Percentiles rank a stretch among this genome's conserved stretches.
Conservation (phyloP, 768 basidiomycete genomes). For the Leccinum incarnatum region DNA sequence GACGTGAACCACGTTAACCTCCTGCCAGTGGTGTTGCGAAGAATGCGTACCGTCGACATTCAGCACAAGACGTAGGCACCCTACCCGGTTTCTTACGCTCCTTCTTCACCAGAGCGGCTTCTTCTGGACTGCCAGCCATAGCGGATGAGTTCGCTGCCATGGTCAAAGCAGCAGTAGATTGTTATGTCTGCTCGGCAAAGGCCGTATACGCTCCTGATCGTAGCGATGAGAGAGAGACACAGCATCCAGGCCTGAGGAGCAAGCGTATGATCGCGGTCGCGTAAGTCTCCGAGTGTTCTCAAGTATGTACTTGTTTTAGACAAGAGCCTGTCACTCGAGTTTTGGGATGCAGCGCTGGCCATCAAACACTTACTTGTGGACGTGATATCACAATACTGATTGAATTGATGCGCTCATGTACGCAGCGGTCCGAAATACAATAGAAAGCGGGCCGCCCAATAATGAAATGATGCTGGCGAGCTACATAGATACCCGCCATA, state of each 20-base stretch:
- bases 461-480: not conserved
- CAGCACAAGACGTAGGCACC: constrained; percentile 42
- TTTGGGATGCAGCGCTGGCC: not conserved
- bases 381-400: not conserved
- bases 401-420: not conserved
- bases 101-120: constrained; percentile 21
- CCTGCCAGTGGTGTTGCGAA: not conserved
- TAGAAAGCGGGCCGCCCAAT: not conserved
- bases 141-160: not conserved
- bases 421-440: not conserved
- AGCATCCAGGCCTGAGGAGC: not conserved
- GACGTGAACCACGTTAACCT: not conserved
- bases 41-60: constrained; percentile 36
- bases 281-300: not conserved
- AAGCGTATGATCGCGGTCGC: not conserved
- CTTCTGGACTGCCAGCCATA: constrained; percentile 12
- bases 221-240: not conserved
- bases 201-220: constrained; percentile 1
- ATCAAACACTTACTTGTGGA: not conserved
- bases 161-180: not conserved
- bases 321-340: not conserved
- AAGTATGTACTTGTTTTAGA: not conserved
- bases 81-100: constrained; percentile 48
- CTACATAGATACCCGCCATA: not conserved
- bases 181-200: constrained; percentile 7